Conservation (phyloP, 805 yeast genomes). For the Yarrowia deformans region DNA sequence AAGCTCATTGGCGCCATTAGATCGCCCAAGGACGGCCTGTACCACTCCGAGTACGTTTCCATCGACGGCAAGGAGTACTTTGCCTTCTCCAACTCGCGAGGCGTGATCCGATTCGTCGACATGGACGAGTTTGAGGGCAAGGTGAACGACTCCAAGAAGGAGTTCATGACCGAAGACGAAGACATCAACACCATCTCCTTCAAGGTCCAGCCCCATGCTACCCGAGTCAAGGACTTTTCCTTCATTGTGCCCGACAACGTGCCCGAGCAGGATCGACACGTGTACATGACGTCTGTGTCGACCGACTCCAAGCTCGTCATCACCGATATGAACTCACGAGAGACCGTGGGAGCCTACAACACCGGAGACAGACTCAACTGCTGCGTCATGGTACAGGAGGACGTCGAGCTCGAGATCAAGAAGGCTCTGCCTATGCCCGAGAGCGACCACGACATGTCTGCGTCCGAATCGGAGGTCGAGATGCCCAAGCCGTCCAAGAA, state of each 20-base stretch:
- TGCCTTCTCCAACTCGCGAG: conserved; percentile 74
- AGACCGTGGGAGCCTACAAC: conserved; percentile 88
- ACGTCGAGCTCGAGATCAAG: conserved; percentile 83
- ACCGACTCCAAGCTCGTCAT: conserved; percentile 94
- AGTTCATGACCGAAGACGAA: conserved; percentile 47
- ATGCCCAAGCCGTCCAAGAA: conserved; percentile 39
- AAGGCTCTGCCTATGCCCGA: conserved; percentile 67
- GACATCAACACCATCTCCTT: conserved; percentile 50
- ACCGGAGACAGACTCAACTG: conserved; percentile 92
- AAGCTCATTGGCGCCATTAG: conserved; percentile 59
- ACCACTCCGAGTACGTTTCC: conserved; percentile 58
- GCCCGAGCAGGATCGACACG: conserved; percentile 51
- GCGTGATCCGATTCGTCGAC: conserved; percentile 65
- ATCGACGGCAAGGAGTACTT: conserved; percentile 62
- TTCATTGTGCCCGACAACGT: conserved; percentile 46
- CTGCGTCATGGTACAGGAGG: conserved; percentile 72
- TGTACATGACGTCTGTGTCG: conserved; percentile 77
- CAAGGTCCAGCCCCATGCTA: conserved; percentile 78
- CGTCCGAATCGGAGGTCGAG: conserved; percentile 46
- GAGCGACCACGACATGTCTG: conserved; percentile 45
- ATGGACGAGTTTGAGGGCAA: conserved; percentile 50
- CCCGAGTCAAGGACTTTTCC: conserved; percentile 81
- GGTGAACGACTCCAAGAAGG: conserved; percentile 43
- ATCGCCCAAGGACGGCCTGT: conserved; percentile 65
- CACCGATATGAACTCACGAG: conserved; percentile 75